Conservation (phyloP, 2,329 filamentous ascomycete genomes). For the Didymella lethalis region DNA sequence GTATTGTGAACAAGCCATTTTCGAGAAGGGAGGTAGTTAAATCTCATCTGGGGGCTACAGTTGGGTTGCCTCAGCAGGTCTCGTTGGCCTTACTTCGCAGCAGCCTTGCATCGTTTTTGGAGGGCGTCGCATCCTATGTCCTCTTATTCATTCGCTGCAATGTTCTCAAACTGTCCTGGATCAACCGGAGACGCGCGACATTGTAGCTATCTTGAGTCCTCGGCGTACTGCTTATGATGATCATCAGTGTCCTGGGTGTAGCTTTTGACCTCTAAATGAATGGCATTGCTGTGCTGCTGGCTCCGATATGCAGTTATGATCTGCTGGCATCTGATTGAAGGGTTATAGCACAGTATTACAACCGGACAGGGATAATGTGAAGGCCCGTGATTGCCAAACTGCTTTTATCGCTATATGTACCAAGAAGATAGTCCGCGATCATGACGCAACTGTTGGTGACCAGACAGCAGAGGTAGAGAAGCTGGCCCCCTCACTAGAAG, state of each 20-base stretch:
- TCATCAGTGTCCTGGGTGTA: not conserved
- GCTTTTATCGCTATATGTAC: not conserved
- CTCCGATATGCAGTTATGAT: not conserved
- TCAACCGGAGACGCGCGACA: not conserved
- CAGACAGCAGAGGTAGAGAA: not conserved
- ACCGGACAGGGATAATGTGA: not conserved
- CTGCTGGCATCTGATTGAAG: not conserved
- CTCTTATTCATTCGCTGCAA: too few species aligned
- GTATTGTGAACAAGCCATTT: too few species aligned
- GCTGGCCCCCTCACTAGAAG: not conserved
- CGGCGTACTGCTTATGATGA: too few species aligned
- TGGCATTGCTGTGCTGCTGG: not conserved
- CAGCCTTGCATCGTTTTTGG: too few species aligned
- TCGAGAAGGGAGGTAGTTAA: too few species aligned
- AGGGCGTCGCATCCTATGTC: too few species aligned
- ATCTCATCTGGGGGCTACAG: too few species aligned
- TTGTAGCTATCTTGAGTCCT: not conserved
- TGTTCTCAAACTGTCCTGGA: too few species aligned
- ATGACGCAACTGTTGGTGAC: not conserved
- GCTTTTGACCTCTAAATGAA: not conserved
- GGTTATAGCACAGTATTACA: not conserved
- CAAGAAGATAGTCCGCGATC: not conserved
- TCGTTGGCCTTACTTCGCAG: too few species aligned
- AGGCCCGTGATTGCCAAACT: not conserved
- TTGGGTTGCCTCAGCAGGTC: too few species aligned